These are phyloP conservation scores for Lobosporangium transversale DNA, from an alignment of 192 early-diverging fungal species.

Conservation along the genomic window DNA sequence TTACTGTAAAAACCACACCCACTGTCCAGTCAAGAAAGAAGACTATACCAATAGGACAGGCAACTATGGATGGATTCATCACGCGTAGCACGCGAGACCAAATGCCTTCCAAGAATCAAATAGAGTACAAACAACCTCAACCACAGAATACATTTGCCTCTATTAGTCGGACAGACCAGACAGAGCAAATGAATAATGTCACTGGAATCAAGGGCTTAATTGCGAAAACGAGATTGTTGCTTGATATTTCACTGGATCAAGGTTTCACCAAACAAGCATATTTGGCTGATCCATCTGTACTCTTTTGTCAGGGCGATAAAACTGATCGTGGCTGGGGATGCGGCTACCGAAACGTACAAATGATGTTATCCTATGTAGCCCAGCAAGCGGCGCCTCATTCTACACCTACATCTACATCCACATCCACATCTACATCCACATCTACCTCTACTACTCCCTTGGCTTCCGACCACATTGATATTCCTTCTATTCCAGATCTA, in stretches of 20 bases:
- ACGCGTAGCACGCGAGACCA: neutral
- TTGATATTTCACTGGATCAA: slow-evolving; percentile 13
- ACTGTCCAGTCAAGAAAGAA: too few relatives aligned
- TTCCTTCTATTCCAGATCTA: slow-evolving; percentile 28
- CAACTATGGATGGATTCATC: slow-evolving; percentile 47
- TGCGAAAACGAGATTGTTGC: slow-evolving; percentile 10
- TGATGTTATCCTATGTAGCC: slow-evolving; percentile 65
- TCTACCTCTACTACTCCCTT: too few relatives aligned
- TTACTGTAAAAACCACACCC: too few relatives aligned
- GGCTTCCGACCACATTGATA: too few relatives aligned
- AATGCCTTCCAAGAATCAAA: too few relatives aligned
- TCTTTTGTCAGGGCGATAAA: slow-evolving; percentile 30
- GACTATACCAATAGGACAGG: slow-evolving; percentile 24
- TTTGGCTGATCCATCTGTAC: slow-evolving; percentile 26
- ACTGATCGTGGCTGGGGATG: slow-evolving; percentile 74
- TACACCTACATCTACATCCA: neutral
- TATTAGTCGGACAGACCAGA: too few relatives aligned
- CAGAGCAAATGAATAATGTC: too few relatives aligned
- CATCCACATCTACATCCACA: neutral
- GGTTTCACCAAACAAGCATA: slow-evolving; percentile 34
- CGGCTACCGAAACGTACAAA: slow-evolving; percentile 78
- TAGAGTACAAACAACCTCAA: too few relatives aligned
- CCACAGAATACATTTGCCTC: too few relatives aligned
- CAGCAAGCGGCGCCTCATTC: slow-evolving; percentile 5
- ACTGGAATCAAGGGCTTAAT: slow-evolving; percentile 9